These are phyloP conservation scores for Picochlorum sp. DNA, from an alignment of 139 green algal genomes.

Conservation along the genomic window DNA sequence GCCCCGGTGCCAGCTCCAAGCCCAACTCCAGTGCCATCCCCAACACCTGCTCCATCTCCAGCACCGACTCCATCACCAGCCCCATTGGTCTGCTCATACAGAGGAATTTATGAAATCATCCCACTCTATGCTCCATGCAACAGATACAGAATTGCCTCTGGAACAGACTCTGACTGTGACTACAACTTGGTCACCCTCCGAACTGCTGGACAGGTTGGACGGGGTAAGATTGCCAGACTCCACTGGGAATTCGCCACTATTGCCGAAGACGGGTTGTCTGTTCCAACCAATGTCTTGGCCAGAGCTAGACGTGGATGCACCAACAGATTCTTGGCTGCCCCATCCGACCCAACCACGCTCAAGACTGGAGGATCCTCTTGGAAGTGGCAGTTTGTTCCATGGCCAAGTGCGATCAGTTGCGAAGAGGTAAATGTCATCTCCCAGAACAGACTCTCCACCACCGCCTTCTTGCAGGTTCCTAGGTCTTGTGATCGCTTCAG, in stretches of 20 bases:
- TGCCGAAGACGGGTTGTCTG: neutral
- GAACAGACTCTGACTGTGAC: constrained; percentile 2
- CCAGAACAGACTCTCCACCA: neutral
- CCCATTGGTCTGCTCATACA: neutral
- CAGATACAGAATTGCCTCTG: neutral
- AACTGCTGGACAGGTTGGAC: neutral
- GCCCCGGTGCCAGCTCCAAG: no score
- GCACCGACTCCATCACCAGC: neutral
- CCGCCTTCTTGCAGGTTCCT: neutral
- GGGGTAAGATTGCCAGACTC: neutral
- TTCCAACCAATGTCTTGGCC: neutral
- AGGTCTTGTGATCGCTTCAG: neutral
- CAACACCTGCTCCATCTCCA: neutral
- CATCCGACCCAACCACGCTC: neutral
- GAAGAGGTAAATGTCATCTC: neutral
- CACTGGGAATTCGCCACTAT: neutral
- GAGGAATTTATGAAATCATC: neutral
- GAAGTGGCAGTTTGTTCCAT: constrained; percentile 1
- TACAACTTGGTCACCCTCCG: neutral
- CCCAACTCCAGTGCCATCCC: no score
- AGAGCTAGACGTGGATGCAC: neutral
- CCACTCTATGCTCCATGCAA: neutral
- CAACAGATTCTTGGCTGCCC: neutral
- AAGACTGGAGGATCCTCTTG: neutral
- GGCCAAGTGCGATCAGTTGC: neutral